A percentile compares a stretch with the other conserved stretches of the same genome.
phyloP scores from a whole-genome alignment of 129 eudicot species.

The Flaveria brownii region DNA sequence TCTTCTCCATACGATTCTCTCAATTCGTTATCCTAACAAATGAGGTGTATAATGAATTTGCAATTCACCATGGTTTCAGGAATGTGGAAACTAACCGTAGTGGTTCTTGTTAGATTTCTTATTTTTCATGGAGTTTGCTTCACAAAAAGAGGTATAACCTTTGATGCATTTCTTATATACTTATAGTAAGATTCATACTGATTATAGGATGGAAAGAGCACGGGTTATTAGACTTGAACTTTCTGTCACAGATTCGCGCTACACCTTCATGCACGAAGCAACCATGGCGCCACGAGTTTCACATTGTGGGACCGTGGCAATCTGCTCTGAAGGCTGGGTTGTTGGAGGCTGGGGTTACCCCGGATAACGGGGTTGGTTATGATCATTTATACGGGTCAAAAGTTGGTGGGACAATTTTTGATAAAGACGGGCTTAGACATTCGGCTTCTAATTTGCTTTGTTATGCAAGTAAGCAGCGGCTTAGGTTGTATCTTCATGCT shows the following conservation, averaged over 20 bases:
- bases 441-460: conserved; percentile 62
- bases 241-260: conserved; percentile 40
- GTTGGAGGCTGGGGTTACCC: conserved; percentile 55
- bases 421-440: conserved; percentile 44
- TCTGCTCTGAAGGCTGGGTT: conserved; percentile 58
- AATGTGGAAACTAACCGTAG: conserved; percentile 12
- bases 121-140: conserved; percentile 32
- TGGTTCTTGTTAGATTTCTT: conserved; percentile 19
- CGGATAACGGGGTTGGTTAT: conserved; percentile 57
- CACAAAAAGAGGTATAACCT: conserved; percentile 24
- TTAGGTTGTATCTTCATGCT: conserved; percentile 58
- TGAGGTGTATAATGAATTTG: too few species aligned
- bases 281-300: conserved; percentile 33
- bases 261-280: conserved; percentile 52
- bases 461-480: conserved; percentile 51
- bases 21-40: too few species aligned
- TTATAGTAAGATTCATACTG: too few species aligned
- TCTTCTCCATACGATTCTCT: too few species aligned
- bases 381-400: conserved; percentile 65
- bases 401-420: conserved; percentile 65
- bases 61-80: conserved; percentile 19
- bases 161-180: not conserved
- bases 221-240: not conserved
- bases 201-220: too few species aligned
- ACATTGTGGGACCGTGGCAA: conserved; percentile 66